Base-by-base conservation (phyloP, 129 eudicot genomes). In the Artemisia argyi region DNA sequence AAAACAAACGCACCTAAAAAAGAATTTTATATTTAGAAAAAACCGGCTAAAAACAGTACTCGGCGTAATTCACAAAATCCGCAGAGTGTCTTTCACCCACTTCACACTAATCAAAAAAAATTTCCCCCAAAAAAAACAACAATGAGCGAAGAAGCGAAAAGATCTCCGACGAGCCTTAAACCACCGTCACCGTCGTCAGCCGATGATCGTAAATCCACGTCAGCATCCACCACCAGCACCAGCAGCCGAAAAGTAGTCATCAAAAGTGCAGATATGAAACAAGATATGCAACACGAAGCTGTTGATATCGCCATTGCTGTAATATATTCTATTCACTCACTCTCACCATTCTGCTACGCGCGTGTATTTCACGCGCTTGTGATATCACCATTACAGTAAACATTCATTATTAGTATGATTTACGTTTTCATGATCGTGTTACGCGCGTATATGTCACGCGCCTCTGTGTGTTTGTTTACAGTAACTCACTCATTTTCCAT, bases 261-360 rank as follows among this genome's bases (percentile, higher is more conserved):
- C 58, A 94, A 94, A 72, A 94, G 97, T 68, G 99, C 99, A 39
- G 99, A 94, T 66, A 90, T 94, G 99, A 87, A 82, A 68, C 88
- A 86, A 15, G 96, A 94, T 65, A 62, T 94, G 82, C 99, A 94
- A 79, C 83, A 75, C 64, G 99, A 90, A 62, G 97, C 98, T 56
- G 78, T 94, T 61, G 83, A 90, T 85, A 79, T 94, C 85, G 98
- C 98, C 71, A 78, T 94, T 67, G 73, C 81, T 50, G 99, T 94
- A 88, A 10, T 22, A 28, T n/a, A n/a, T n/a, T n/a, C n/a, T n/a
- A n/a, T n/a, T n/a, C n/a, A 28, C 15, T 62, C 42, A 35, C 46
- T 50, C 63, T 9, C 14, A 48, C 50, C 19, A 18, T 42, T 16
- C 65, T 19, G 39, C 11, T 35, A 9, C 16, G 55, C 13, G 46